A percentile compares a stretch with the other conserved stretches of the same genome.
These are phyloP conservation scores for Tillandsia fasciculata DNA, from an alignment of 176 grass and related monocot genomes.

Conservation along the genomic window DNA sequence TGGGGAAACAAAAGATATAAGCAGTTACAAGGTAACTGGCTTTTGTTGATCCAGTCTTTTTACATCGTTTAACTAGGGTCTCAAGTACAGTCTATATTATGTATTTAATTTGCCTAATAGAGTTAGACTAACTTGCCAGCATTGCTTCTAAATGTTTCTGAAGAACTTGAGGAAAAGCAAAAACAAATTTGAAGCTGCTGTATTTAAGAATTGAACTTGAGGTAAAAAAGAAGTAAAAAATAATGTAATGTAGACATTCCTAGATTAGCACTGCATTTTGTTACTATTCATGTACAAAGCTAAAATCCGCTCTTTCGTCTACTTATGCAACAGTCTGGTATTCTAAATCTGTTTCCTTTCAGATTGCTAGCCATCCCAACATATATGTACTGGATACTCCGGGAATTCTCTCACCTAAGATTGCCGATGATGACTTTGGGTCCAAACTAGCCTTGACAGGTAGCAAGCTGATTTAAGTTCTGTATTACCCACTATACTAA, in stretches of 20 bases:
- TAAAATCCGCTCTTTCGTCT: background rate
- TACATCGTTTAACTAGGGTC: background rate
- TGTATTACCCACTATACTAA: slow-evolving; percentile 4
- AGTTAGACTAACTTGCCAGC: too few relatives aligned
- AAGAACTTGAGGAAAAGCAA: too few relatives aligned
- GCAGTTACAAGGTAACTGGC: slow-evolving; percentile 55
- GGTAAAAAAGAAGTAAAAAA: too few relatives aligned
- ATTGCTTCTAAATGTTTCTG: too few relatives aligned
- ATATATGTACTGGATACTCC: slow-evolving; percentile 68
- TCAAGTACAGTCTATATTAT: background rate
- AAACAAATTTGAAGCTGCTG: too few relatives aligned
- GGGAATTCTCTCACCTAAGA: slow-evolving; percentile 41
- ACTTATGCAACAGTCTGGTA: slow-evolving; percentile 11
- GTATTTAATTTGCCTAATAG: background rate
- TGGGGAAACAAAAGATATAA: slow-evolving; percentile 73
- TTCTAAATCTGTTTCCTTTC: slow-evolving; percentile 4
- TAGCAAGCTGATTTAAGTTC: slow-evolving; percentile 20
- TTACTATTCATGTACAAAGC: too few relatives aligned
- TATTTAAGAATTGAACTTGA: too few relatives aligned
- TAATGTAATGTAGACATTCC: too few relatives aligned
- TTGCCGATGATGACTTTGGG: slow-evolving; percentile 27
- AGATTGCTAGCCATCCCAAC: slow-evolving; percentile 76
- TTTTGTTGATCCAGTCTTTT: background rate
- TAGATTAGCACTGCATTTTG: too few relatives aligned
- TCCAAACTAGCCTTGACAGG: slow-evolving; percentile 52